Evolutionary conservation across 1,284 basidiomycete species (phyloP).

Genomic region (Pholiota adiposa): DNA sequence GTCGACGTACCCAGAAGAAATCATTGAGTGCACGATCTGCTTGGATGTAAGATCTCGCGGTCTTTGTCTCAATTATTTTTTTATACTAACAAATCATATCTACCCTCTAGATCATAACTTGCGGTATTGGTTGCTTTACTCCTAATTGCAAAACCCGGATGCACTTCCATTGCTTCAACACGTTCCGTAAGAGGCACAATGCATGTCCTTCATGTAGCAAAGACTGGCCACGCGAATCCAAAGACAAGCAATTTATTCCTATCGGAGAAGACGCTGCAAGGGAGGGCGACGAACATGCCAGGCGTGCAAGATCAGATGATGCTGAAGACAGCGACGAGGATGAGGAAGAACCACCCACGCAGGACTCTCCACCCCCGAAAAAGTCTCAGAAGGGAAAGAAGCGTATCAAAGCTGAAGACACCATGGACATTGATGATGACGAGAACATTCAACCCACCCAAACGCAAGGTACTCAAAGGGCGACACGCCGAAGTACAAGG

Average conservation of each 20-base stretch:
- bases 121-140: slow-evolving; percentile 67
- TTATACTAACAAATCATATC: background rate
- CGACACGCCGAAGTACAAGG: slow-evolving; percentile 34
- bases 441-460: slow-evolving; percentile 9
- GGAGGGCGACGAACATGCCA: slow-evolving; percentile 59
- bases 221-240: slow-evolving; percentile 59
- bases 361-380: slow-evolving; percentile 33
- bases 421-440: slow-evolving; percentile 24
- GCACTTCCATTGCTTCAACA: slow-evolving; percentile 70
- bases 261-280: slow-evolving; percentile 69
- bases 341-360: slow-evolving; percentile 38
- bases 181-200: slow-evolving; percentile 42
- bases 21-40: slow-evolving; percentile 79
- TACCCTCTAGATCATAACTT: slow-evolving; percentile 60
- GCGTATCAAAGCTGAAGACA: slow-evolving; percentile 8
- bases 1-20: slow-evolving; percentile 71
- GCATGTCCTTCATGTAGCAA: slow-evolving; percentile 62
- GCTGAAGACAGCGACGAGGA: slow-evolving; percentile 46
- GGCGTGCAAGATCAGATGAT: slow-evolving; percentile 42
- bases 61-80: background rate
- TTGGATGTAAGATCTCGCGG: slow-evolving; percentile 54
- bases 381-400: slow-evolving; percentile 33
- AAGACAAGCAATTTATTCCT: slow-evolving; percentile 46
- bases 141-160: slow-evolving; percentile 67
- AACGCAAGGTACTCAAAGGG: slow-evolving; percentile 28